Percentiles rank a stretch among this genome's conserved stretches.
phyloP scores from a whole-genome alignment of 306 rosid species.

The Trichosanthes truncata region DNA sequence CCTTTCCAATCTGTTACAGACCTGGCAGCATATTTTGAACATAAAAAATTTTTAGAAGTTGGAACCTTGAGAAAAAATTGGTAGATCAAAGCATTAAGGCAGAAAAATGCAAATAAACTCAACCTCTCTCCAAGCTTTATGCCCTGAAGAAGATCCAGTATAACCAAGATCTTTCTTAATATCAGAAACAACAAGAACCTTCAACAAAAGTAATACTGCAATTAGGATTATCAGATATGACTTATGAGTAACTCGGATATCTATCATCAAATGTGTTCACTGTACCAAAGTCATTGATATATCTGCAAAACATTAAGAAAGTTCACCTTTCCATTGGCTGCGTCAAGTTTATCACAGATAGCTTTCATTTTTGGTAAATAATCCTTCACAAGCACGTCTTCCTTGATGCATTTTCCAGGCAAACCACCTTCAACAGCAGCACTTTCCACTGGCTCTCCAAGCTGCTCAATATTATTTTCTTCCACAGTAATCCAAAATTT shows the following conservation, averaged over 20 bases:
- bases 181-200: conserved; percentile 81
- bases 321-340: conserved; percentile 69
- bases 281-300: background rate
- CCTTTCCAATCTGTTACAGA: conserved; percentile 48
- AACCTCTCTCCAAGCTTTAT: conserved; percentile 69
- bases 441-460: conserved; percentile 13
- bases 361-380: conserved; percentile 64
- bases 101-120: conserved; percentile 8
- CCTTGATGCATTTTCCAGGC: conserved; percentile 22
- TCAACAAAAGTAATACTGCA: conserved; percentile 17
- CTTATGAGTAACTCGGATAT: background rate
- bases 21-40: conserved; percentile 29
- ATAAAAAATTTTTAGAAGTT: conserved; percentile 6
- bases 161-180: conserved; percentile 82
- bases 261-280: background rate
- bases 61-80: background rate
- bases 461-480: conserved; percentile 18
- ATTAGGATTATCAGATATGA: conserved; percentile 9
- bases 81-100: conserved; percentile 3
- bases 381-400: conserved; percentile 56
- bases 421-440: conserved; percentile 16
- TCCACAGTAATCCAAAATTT: conserved; percentile 50
- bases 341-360: conserved; percentile 55
- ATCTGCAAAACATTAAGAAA: conserved; percentile 7
- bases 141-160: conserved; percentile 40